Evolutionary conservation across 169 alveolate species (phyloP).

Genomic region (Besnoitia besnoiti): DNA sequence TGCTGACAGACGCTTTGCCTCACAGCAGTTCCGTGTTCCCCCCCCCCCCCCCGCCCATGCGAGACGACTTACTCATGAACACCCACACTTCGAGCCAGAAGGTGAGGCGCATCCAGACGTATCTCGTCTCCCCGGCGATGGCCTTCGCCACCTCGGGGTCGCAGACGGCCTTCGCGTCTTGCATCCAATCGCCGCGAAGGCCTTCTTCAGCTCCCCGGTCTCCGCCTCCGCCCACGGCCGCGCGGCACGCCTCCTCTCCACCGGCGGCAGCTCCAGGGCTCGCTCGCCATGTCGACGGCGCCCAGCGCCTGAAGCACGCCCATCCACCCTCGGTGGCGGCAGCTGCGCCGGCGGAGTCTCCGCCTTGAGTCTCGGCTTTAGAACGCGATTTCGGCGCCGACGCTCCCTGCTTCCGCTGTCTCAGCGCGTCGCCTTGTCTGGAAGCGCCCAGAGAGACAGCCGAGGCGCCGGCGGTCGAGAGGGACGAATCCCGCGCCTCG

Average conservation of each 20-base stretch:
- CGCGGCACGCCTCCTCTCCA: not conserved
- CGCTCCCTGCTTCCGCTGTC: not conserved
- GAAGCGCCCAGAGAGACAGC: not conserved
- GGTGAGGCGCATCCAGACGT: not conserved
- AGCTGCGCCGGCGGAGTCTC: not conserved
- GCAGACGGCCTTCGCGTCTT: not conserved
- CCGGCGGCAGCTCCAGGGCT: not conserved
- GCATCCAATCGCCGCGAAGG: not conserved
- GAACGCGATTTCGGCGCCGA: not conserved
- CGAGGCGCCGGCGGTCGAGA: not conserved
- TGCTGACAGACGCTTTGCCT: too few species aligned
- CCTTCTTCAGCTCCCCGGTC: not conserved
- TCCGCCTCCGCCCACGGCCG: not conserved
- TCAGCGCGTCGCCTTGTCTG: not conserved
- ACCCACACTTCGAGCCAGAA: constrained; percentile 25
- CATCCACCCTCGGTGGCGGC: not conserved
- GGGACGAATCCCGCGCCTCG: not conserved
- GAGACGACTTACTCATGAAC: not conserved
- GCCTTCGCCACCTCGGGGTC: not conserved
- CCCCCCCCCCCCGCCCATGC: not conserved
- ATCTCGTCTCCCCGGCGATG: not conserved
- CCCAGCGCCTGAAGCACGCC: not conserved
- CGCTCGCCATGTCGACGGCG: not conserved
- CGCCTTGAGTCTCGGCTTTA: not conserved
- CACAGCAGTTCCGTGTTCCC: not conserved